Base-by-base conservation (phyloP, 768 basidiomycete genomes). In the Tephrocybe sp. region DNA sequence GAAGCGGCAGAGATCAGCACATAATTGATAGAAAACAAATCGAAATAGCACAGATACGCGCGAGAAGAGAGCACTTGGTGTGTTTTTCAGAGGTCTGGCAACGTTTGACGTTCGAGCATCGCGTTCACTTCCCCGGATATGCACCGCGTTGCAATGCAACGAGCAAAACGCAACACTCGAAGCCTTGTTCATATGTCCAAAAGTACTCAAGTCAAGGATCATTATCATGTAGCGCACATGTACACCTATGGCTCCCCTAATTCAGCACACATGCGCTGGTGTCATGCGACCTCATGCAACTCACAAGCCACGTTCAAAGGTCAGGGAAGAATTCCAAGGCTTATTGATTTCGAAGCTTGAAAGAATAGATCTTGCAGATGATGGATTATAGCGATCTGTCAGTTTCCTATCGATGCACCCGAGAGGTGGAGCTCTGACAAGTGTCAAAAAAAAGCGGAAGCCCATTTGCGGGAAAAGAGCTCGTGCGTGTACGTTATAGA, bases 261-360 rank as follows among this genome's bases (percentile, higher is more conserved):
- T 27, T 10, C 16, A 42, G 41, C 31, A 16, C 48, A 43, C 42
- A 49, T 47, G 55, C 27, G 18, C 4, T 11, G 2, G 30, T n/a
- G 37, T 47, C 44, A 56, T 46, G 47, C 19, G 47, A 27, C 39
- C 18, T 9, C 44, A 56, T 46, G 47, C 19, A 43, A 27, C 39
- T 19, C 7, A n/a, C 8, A n/a, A 50, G 29, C 30, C 46, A 38
- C 51, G 21, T 53, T 36, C 29, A 43, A 24, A 24, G 21, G 21
- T 25, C 6, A 38, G 15, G 21, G 30, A 34, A 33, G 21, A 15
- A 3, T 39, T 31, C 38, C 16, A 13, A 1, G n/a, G 27, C 11
- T 18, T 8, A 27, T 25, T 42, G 41, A 42, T 25, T 42, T 25
- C 25, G 41, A 42, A 25, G 41, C 41, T 29, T 7, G 5, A 27